These are phyloP conservation scores for Metschnikowia proteae DNA, from an alignment of 805 yeast species.

Conservation along the genomic window DNA sequence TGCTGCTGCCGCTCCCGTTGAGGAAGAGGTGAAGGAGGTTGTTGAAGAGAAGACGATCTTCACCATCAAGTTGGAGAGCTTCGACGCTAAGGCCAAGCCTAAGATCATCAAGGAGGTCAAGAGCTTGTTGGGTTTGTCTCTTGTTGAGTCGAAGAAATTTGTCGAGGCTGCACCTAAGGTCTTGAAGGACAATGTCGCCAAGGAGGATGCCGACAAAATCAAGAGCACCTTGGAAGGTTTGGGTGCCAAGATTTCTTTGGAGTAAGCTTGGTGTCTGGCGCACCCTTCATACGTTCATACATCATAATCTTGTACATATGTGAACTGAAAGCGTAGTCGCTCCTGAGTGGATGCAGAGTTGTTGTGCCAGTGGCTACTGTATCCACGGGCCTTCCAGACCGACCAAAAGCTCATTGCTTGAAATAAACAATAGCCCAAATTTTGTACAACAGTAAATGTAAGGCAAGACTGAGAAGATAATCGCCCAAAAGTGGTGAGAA, in stretches of 20 bases:
- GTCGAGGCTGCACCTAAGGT: slow-evolving; percentile 97
- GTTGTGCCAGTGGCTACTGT: too few relatives aligned
- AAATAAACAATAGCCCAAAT: too few relatives aligned
- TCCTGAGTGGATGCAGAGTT: background rate
- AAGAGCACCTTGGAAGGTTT: slow-evolving; percentile 87
- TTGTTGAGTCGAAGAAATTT: slow-evolving; percentile 96
- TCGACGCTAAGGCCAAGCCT: slow-evolving; percentile 93
- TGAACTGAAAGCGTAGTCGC: slow-evolving; percentile 1
- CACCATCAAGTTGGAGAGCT: slow-evolving; percentile 85
- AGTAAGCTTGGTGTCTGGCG: slow-evolving; percentile 41
- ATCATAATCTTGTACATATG: slow-evolving; percentile 22
- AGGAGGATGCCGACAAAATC: slow-evolving; percentile 97
- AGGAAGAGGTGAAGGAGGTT: slow-evolving; percentile 68
- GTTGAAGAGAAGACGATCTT: slow-evolving; percentile 91
- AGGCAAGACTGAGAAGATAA: too few relatives aligned
- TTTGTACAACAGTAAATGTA: too few relatives aligned
- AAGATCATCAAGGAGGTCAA: slow-evolving; percentile 97
- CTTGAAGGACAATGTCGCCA: slow-evolving; percentile 90
- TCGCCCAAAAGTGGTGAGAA: too few relatives aligned
- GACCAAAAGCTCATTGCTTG: too few relatives aligned
- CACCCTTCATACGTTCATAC: slow-evolving; percentile 10
- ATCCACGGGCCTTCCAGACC: too few relatives aligned
- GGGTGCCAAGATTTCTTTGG: slow-evolving; percentile 91
- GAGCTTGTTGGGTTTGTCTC: slow-evolving; percentile 80
- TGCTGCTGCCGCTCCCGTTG: slow-evolving; percentile 62